Conservation (phyloP, 2,329 filamentous ascomycete genomes). For the Leptoxyphium fumago region DNA sequence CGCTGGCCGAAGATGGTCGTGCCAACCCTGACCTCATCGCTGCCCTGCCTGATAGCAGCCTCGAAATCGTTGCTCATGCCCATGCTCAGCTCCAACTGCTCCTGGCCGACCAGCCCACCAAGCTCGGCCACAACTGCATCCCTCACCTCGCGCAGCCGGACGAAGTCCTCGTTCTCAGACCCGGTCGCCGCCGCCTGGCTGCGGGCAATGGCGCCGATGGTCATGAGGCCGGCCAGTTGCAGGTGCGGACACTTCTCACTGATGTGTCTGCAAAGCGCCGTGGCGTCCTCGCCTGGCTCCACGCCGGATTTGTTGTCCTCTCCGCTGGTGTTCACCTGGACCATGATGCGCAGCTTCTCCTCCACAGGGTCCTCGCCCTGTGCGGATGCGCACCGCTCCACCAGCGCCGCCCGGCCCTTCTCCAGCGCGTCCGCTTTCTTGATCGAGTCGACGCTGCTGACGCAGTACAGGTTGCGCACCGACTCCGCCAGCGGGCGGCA, state of each 20-base stretch:
- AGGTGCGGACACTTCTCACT: slow-evolving; percentile 57
- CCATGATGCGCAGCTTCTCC: slow-evolving; percentile 52
- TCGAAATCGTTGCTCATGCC: slow-evolving; percentile 97
- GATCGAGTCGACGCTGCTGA: slow-evolving; percentile 72
- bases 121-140: slow-evolving; percentile 54
- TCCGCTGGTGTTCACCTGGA: slow-evolving; percentile 91
- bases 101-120: slow-evolving; percentile 28
- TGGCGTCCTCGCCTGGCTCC: slow-evolving; percentile 46
- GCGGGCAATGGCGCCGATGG: slow-evolving; percentile 85
- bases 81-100: slow-evolving; percentile 82
- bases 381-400: slow-evolving; percentile 14
- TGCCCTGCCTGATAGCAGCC: slow-evolving; percentile 69
- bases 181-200: slow-evolving; percentile 54
- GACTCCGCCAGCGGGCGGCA: slow-evolving; percentile 70
- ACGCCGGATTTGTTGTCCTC: slow-evolving; percentile 77
- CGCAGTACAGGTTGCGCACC: slow-evolving; percentile 79
- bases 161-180: slow-evolving; percentile 85
- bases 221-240: slow-evolving; percentile 76
- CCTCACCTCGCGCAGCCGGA: slow-evolving; percentile 50
- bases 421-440: slow-evolving; percentile 82
- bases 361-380: slow-evolving; percentile 16
- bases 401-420: slow-evolving; percentile 52
- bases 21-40: slow-evolving; percentile 77
- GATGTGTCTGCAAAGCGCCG: slow-evolving; percentile 55
- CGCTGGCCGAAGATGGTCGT: slow-evolving; percentile 86